These are phyloP conservation scores for Flaveria sonorensis DNA, from an alignment of 129 eudicot genomes.

Conservation along the genomic window DNA sequence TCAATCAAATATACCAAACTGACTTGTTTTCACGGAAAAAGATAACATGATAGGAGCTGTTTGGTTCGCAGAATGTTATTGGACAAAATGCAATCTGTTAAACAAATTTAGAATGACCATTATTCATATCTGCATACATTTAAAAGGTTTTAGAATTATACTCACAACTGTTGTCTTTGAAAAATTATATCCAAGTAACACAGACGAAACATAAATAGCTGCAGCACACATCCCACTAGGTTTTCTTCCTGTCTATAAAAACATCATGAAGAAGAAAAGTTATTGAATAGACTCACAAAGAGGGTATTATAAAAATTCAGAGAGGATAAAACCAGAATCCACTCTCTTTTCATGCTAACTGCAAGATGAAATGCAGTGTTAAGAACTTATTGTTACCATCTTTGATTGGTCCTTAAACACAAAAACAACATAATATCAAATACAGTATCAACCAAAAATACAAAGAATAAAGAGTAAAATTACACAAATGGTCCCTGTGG, in stretches of 20 bases:
- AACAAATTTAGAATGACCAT: neutral
- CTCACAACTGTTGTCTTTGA: conserved; percentile 59
- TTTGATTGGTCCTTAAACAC: conserved; percentile 41
- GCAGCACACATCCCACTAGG: conserved; percentile 91
- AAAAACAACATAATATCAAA: conserved; percentile 17
- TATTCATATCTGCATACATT: neutral
- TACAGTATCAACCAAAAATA: conserved; percentile 12
- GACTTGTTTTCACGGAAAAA: neutral
- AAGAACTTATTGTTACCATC: conserved; percentile 41
- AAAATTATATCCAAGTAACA: conserved; percentile 57
- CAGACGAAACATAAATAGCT: conserved; percentile 67
- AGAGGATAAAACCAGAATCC: conserved; percentile 65
- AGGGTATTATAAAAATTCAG: neutral
- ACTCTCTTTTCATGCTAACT: conserved; percentile 71
- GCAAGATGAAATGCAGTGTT: conserved; percentile 63
- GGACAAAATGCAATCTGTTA: neutral
- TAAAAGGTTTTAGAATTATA: conserved; percentile 12
- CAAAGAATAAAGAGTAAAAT: neutral
- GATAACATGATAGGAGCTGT: neutral
- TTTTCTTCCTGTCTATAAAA: conserved; percentile 71
- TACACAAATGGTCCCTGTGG: neutral
- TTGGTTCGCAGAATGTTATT: neutral
- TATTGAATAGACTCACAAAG: conserved; percentile 1
- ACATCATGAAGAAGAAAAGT: neutral
- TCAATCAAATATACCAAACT: neutral